phyloP scores from a whole-genome alignment of 176 grass and related monocot genomes.

The Phyllostachys edulis region DNA sequence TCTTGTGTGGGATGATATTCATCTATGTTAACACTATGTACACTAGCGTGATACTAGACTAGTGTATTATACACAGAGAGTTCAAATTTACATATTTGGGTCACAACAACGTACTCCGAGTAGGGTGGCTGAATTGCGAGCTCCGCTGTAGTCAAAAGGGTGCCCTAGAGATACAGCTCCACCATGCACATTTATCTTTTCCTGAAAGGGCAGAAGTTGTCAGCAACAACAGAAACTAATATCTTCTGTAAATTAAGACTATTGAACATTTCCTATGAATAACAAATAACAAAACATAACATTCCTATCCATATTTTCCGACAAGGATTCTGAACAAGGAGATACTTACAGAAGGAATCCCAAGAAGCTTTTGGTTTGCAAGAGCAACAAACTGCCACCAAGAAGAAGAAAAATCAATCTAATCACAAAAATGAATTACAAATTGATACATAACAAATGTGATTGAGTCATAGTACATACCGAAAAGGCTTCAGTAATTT shows the following conservation, averaged over 20 bases:
- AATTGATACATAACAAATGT: not conserved
- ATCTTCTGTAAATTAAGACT: not conserved
- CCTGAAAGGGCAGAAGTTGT: conserved; percentile 36
- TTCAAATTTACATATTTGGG: too few species aligned
- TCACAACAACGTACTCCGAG: conserved; percentile 69
- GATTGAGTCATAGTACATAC: conserved; percentile 32
- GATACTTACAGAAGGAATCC: conserved; percentile 72
- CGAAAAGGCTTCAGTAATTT: conserved; percentile 97
- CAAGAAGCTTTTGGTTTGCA: conserved; percentile 97
- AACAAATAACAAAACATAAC: not conserved
- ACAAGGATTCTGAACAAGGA: not conserved
- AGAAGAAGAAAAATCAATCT: conserved; percentile 30
- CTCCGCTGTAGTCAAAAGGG: conserved; percentile 91
- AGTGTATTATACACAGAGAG: too few species aligned
- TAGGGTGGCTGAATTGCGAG: conserved; percentile 82
- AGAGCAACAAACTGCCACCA: conserved; percentile 74
- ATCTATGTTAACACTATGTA: too few species aligned
- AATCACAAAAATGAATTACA: not conserved
- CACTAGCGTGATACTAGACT: too few species aligned
- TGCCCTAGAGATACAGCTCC: conserved; percentile 90
- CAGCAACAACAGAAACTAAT: not conserved
- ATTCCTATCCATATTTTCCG: not conserved
- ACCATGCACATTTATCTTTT: conserved; percentile 92
- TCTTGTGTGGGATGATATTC: too few species aligned
- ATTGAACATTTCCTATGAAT: not conserved